These are phyloP conservation scores for Neurospora sp. DNA, from an alignment of 495 filamentous ascomycete species.

Conservation along the genomic window DNA sequence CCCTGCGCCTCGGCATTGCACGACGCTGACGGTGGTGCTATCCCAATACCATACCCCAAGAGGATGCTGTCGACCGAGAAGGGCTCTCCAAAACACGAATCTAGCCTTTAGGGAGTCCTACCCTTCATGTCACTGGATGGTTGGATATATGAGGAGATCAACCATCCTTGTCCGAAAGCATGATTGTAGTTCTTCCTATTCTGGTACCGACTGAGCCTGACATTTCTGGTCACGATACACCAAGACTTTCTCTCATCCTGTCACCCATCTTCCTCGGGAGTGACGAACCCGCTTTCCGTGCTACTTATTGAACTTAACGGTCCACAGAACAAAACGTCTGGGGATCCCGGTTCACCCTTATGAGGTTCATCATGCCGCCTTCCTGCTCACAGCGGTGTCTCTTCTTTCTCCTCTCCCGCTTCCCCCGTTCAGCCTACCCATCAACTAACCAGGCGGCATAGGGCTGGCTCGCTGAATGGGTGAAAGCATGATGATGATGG, in stretches of 20 bases:
- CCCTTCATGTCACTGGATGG: neutral
- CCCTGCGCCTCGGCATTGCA: neutral
- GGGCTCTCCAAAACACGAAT: neutral
- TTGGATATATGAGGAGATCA: neutral
- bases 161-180: neutral
- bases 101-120: neutral
- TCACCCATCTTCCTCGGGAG: neutral
- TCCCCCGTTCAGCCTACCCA: neutral
- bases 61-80: neutral
- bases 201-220: neutral
- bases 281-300: neutral
- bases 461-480: neutral
- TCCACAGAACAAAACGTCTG: neutral
- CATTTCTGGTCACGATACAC: neutral
- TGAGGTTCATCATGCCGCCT: neutral
- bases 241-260: neutral
- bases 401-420: neutral
- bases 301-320: neutral
- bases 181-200: neutral
- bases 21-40: neutral
- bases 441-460: neutral
- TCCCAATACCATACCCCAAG: neutral
- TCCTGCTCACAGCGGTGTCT: neutral
- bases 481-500: neutral
- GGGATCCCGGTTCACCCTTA: neutral